Evolutionary conservation across 148 eudicot species (phyloP), one percentile per base, ranked within the genome.

Genomic region (Gaultheria prostrata): DNA sequence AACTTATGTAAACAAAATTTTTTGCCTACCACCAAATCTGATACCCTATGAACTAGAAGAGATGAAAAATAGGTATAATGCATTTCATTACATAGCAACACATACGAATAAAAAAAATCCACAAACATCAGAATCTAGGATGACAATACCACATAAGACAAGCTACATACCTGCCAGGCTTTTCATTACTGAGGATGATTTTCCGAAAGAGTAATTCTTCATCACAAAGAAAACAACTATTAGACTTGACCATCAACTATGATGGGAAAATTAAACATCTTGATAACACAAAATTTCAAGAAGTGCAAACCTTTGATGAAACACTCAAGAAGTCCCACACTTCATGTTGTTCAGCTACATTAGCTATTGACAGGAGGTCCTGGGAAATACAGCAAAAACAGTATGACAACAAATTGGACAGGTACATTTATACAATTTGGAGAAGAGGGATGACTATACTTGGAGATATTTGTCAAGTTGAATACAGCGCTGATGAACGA

Each of bases 341-440:
- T 91, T 97, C 98, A 86, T 97, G 99, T 87, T 93, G 99, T 89
- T 97, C 99, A 61, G 96, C 99, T 80, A 97, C 98, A 88, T 97
- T 97, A 80, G 99, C 96, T 82, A 97, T 97, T 80, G 99, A 92
- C 84, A 97, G 86, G 84, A 97, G 97, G 87, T 97, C 99, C 99
- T 97, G 88, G 50, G 14, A 82, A 85, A 69, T 77, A 82, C 17
- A 89, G 46, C 51, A 85, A 33, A 54, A 28, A 78, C 35, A 87
- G 85, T n/a, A 54, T 18, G 7, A 78, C 12, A 46, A 18, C 46
- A 69, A 79, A 32, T 20, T 79, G 26, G 56, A 54, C 32, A 57
- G 9, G 46, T n/a, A 45, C 77, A 78, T 33, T 15, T 76, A 75
- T 65, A 77, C 21, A 26, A n/a, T 9, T 39, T 74, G 69, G 74